A percentile compares a stretch with the other conserved stretches of the same genome.
These are phyloP conservation scores for Xylaria sp. DNA, from an alignment of 2,329 filamentous ascomycete genomes.

Conservation along the genomic window DNA sequence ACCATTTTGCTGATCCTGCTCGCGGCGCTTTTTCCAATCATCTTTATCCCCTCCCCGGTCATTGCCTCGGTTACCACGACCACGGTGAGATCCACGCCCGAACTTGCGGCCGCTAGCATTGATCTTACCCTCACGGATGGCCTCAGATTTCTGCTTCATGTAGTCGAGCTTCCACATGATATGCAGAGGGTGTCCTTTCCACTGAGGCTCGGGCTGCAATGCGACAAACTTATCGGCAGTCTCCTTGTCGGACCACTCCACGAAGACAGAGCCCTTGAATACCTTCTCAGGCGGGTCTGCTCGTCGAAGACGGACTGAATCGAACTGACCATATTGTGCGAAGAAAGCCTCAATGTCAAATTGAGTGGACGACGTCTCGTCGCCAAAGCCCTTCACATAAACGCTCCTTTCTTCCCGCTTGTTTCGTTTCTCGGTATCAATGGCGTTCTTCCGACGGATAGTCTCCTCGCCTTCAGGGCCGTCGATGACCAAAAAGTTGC, in stretches of 20 bases:
- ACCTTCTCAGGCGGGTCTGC: slow-evolving; percentile 63
- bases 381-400: slow-evolving; percentile 94
- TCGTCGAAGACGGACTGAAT: slow-evolving; percentile 87
- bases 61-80: slow-evolving; percentile 51
- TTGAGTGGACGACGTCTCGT: slow-evolving; percentile 84
- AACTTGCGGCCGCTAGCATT: slow-evolving; percentile 61
- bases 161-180: slow-evolving; percentile 92
- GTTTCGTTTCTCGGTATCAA: slow-evolving; percentile 67
- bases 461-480: slow-evolving; percentile 78
- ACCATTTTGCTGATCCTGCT: slow-evolving; percentile 69
- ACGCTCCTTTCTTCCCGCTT: slow-evolving; percentile 78
- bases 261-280: slow-evolving; percentile 98
- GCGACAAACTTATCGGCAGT: slow-evolving; percentile 81
- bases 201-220: slow-evolving; percentile 83
- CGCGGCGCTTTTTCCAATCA: slow-evolving; percentile 73
- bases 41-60: slow-evolving; percentile 56
- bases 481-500: slow-evolving; percentile 75
- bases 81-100: slow-evolving; percentile 48
- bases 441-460: slow-evolving; percentile 80
- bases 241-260: slow-evolving; percentile 87
- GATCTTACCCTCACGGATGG: slow-evolving; percentile 76
- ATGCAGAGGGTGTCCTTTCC: slow-evolving; percentile 80
- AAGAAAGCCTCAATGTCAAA: slow-evolving; percentile 96
- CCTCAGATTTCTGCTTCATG: slow-evolving; percentile 77
- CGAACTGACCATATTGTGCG: slow-evolving; percentile 78